Evolutionary conservation across 2,329 filamentous ascomycete genomes (phyloP).

Genomic region (Cercospora sp.): DNA sequence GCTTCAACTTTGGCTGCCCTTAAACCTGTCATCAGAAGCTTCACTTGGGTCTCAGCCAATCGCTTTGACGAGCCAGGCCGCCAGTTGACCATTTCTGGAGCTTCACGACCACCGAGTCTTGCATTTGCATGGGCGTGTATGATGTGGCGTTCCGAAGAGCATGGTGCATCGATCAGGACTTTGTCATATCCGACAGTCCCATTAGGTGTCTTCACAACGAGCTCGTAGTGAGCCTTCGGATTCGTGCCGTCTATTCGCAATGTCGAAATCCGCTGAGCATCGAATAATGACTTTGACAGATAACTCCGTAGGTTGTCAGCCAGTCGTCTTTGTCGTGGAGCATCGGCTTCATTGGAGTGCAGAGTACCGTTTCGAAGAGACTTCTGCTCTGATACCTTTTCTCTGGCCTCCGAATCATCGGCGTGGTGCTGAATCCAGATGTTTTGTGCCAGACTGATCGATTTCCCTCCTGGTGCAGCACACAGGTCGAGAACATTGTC

Average conservation of each 20-base stretch:
- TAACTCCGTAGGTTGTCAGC: constrained; percentile 31
- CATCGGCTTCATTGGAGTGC: constrained; percentile 43
- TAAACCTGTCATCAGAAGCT: constrained; percentile 42
- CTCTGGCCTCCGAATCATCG: constrained; percentile 23
- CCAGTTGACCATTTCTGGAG: constrained; percentile 44
- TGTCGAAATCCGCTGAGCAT: constrained; percentile 23
- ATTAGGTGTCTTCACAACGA: constrained; percentile 34
- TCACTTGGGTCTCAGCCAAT: constrained; percentile 39
- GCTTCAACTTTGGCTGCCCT: constrained; percentile 40
- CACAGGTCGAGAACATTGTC: constrained; percentile 46
- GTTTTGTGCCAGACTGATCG: constrained; percentile 38
- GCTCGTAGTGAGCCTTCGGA: constrained; percentile 25
- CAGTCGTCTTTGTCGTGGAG: constrained; percentile 38
- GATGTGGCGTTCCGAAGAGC: constrained; percentile 45
- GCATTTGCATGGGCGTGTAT: constrained; percentile 39
- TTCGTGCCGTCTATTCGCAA: constrained; percentile 30
- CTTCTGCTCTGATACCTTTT: constrained; percentile 14
- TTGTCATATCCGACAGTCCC: constrained; percentile 43
- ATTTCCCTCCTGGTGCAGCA: constrained; percentile 43
- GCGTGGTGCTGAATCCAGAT: constrained; percentile 32
- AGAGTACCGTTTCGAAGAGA: constrained; percentile 33
- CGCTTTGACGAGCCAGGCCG: constrained; percentile 40
- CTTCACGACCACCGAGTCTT: constrained; percentile 22
- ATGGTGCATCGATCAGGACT: constrained; percentile 46
- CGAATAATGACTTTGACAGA: constrained; percentile 28